Evolutionary conservation across 257 asterid genomes (phyloP), one percentile per base, ranked within the genome.

Genomic region (Solanum okadae): DNA sequence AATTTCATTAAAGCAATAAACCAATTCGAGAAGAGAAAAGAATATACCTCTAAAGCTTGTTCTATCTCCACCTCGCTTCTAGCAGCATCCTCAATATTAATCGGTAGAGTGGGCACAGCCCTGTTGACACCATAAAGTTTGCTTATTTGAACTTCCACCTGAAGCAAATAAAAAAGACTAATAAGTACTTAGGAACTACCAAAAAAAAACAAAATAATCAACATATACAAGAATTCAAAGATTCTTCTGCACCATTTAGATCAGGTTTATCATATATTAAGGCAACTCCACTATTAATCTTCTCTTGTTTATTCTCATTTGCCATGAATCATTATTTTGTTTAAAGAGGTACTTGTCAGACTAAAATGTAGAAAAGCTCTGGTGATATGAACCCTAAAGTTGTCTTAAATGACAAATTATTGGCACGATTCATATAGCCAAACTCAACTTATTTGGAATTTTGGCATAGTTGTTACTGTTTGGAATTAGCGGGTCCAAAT

Each of bases 101-200:
- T 92, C 46, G 99, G 99, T 83, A 93, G 90, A 18, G 91, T 49
- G 22, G 97, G 93, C 61, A 91, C 22, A 46, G 97, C 99, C 92
- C 77, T 92, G 91, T 89, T 93, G 84, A 95, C 93, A 40, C 94
- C 92, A 89, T 93, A 91, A 49, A 95, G 72, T 88, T 94, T 94
- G 88, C 93, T 93, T 71, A 94, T 95, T 89, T 96, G 99, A 88
- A 96, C 91, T 89, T 95, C 98, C 90, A 95, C 99, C 99, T 96
- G 27, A 44, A 79, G 85, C 38, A 42, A 79, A 79, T 44, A 44
- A 27, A 27, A 79, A 44, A 79, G 61, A 31, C 8, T 40, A 27
- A 79, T 44, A 79, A 79, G 85, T 44, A 44, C 65, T 46, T 44
- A 44, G 37, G 5, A 44, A 46, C 25, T 25, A 27, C 85, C 85